A percentile compares a stretch with the other conserved stretches of the same genome.
Conservation (phyloP, 352 stramenopile species). For the Phytophthora europaea region DNA sequence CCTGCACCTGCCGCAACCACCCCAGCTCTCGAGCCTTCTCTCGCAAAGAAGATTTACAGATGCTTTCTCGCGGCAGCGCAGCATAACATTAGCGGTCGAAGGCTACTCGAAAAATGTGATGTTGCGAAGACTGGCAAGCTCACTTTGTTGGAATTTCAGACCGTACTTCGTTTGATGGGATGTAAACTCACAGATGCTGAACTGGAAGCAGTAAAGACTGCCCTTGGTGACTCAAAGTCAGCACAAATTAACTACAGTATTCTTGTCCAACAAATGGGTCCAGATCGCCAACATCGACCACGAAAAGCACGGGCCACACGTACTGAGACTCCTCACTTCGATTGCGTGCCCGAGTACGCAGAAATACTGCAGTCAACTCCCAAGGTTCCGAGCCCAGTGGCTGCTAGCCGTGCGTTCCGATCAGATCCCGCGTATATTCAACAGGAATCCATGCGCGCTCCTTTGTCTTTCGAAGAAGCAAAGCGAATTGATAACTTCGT, state of each 20-base stretch:
- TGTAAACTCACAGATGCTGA: conserved; percentile 65
- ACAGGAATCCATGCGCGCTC: background rate
- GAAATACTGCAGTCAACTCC: conserved; percentile 19
- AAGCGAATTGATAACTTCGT: conserved; percentile 58
- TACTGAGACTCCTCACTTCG: conserved; percentile 20
- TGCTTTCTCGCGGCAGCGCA: conserved; percentile 78
- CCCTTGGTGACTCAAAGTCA: conserved; percentile 55
- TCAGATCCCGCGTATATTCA: conserved; percentile 9
- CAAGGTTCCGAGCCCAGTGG: conserved; percentile 27
- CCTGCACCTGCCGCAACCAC: conserved; percentile 4
- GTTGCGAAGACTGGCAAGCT: conserved; percentile 57
- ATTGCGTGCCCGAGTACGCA: conserved; percentile 18
- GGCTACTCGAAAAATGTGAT: conserved; percentile 82
- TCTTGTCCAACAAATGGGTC: conserved; percentile 58
- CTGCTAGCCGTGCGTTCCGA: conserved; percentile 17
- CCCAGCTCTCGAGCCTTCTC: conserved; percentile 29
- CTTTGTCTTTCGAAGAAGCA: conserved; percentile 51
- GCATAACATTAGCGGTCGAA: conserved; percentile 78
- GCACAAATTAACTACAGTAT: conserved; percentile 60
- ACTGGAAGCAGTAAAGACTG: conserved; percentile 58
- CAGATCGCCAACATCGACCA: conserved; percentile 31
- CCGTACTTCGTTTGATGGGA: conserved; percentile 81
- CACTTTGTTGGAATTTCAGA: conserved; percentile 77
- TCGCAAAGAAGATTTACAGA: conserved; percentile 73
- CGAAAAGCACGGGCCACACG: conserved; percentile 31